Conservation (phyloP, 352 stramenopile species). For the Globisporangium carolinianum region DNA sequence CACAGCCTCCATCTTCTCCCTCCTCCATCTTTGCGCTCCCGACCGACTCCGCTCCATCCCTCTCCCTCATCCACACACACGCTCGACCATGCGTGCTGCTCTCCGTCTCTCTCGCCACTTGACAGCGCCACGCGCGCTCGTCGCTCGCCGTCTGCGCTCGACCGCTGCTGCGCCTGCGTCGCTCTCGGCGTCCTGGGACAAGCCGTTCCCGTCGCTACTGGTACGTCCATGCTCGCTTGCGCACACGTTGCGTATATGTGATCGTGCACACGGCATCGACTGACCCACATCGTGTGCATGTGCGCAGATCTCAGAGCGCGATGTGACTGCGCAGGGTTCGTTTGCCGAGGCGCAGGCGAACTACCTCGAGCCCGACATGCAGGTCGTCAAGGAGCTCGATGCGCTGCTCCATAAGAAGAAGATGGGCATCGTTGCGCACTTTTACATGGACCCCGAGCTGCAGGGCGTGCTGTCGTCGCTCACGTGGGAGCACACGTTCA, state of each 20-base stretch:
- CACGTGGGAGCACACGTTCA: constrained; percentile 88
- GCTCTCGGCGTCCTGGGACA: constrained; percentile 63
- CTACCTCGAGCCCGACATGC: constrained; percentile 79
- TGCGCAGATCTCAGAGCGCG: constrained; percentile 61
- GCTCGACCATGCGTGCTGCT: constrained; percentile 26
- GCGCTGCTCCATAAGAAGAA: constrained; percentile 87
- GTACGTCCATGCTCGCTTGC: constrained; percentile 22
- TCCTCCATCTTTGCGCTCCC: not conserved
- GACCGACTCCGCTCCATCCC: not conserved
- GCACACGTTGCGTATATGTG: not conserved
- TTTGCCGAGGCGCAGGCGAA: constrained; percentile 87
- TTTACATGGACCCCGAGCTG: constrained; percentile 98
- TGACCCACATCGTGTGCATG: not conserved
- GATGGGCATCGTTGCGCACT: constrained; percentile 96
- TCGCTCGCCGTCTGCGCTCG: constrained; percentile 13
- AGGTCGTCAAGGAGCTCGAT: constrained; percentile 85
- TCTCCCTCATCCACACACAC: not conserved
- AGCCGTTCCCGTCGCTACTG: constrained; percentile 72
- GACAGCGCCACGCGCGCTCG: constrained; percentile 2
- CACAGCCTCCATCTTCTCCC: not conserved
- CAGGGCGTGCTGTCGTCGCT: constrained; percentile 86
- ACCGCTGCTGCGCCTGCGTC: constrained; percentile 47
- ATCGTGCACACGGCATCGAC: not conserved
- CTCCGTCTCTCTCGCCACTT: constrained; percentile 22
- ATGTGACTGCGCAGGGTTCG: constrained; percentile 72